Percentiles rank a stretch among this genome's conserved stretches.
These are phyloP conservation scores for Rhododendron griersonianum DNA, from an alignment of 148 eudicot genomes.

Conservation along the genomic window DNA sequence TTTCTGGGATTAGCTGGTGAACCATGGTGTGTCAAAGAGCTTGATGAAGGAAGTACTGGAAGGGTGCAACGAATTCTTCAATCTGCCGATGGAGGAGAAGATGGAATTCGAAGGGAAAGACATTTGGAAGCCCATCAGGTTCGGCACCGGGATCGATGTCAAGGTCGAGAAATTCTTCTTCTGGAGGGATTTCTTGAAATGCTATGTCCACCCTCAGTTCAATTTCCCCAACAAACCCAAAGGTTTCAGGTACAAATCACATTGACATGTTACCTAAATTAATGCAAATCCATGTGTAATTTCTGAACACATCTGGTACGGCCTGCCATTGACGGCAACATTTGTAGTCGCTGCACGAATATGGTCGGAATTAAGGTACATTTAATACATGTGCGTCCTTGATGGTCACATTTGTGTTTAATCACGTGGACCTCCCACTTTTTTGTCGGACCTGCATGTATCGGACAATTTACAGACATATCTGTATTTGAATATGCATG, in stretches of 20 bases:
- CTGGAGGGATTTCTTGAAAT: slow-evolving; percentile 39
- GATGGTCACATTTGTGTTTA: background rate
- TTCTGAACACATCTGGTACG: too few relatives aligned
- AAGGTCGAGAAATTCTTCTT: slow-evolving; percentile 21
- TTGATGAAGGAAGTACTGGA: slow-evolving; percentile 34
- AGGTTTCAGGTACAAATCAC: slow-evolving; percentile 17
- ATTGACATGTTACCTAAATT: background rate
- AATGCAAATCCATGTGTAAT: too few relatives aligned
- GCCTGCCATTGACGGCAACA: too few relatives aligned
- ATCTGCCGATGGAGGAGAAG: slow-evolving; percentile 51
- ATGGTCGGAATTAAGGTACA: background rate
- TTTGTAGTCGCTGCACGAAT: too few relatives aligned
- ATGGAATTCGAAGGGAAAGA: slow-evolving; percentile 31
- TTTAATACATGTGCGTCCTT: background rate
- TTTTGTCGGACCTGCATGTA: background rate
- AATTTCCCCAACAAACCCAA: slow-evolving; percentile 33
- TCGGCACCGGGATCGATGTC: slow-evolving; percentile 36
- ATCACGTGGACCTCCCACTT: too few relatives aligned
- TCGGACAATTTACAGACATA: background rate
- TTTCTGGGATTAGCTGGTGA: slow-evolving; percentile 32
- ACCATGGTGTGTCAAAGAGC: slow-evolving; percentile 52
- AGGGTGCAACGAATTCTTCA: slow-evolving; percentile 29
- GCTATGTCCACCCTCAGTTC: slow-evolving; percentile 35
- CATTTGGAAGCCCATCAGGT: slow-evolving; percentile 33
- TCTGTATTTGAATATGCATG: background rate